Evolutionary conservation across 495 filamentous ascomycete genomes (phyloP), one percentile per base, ranked within the genome.

Genomic region (Neurospora sp.): DNA sequence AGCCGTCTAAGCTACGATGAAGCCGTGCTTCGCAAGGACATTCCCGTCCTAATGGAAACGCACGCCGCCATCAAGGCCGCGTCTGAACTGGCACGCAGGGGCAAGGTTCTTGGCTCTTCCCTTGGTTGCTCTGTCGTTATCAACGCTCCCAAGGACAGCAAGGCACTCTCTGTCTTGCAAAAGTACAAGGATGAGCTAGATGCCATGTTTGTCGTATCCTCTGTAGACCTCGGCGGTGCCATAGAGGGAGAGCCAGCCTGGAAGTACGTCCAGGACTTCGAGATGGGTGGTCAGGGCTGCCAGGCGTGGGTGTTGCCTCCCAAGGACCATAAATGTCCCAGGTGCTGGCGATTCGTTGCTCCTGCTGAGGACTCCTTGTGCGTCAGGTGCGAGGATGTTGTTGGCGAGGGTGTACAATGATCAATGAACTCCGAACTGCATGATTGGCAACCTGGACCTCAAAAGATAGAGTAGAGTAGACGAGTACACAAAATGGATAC

Each of bases 261-360:
- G 88, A 84, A 82, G 46, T 91, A 88, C 74, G 79, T 77, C 35
- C 82, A 85, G 31, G 80, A 84, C 35, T 88, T 91, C 71, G 86
- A 89, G 66, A 77, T 88, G 3, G 81, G 76, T 46, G 86, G 85
- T 27, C 70, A 78, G 3, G 81, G 78, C 59, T 87, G 86, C 70
- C 83, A 72, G 1, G 91, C 89, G 14, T 81, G 88, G 78, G 90
- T 97, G 12, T 82, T 89, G 46, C 88, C 90, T n/a, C 89, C 94
- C 0, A 83, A 84, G 73, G 83, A 88, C 5, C 73, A 75, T 59
- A 98, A 98, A 78, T 98, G 95, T 76, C 85, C 88, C 3, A 87
- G 95, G 61, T 98, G 96, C 83, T 98, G 96, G 96, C 88, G 91
- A 72, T 97, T 91, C 82, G 86, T 89, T 22, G 86, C 87, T 35